Conservation (phyloP, 805 yeast genomes). For the Candida ponderosae region DNA sequence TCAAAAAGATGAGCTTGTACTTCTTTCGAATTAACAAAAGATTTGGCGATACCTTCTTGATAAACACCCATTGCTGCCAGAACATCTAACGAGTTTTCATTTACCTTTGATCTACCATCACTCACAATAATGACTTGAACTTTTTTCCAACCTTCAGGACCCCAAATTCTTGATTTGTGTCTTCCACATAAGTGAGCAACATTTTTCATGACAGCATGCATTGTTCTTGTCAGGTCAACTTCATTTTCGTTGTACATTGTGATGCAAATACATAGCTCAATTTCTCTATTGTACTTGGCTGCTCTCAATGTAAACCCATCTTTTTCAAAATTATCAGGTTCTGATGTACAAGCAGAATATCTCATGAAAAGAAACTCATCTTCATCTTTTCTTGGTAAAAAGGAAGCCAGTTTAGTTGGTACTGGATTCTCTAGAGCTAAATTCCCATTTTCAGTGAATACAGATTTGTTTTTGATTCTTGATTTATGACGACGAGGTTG, state of each 20-base stretch:
- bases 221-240: conserved; percentile 78
- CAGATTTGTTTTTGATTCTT: conserved; percentile 55
- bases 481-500: conserved; percentile 62
- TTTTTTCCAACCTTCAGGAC: conserved; percentile 94
- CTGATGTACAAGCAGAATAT: conserved; percentile 93
- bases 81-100: conserved; percentile 77
- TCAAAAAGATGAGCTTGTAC: conserved; percentile 94
- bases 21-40: conserved; percentile 82
- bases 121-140: conserved; percentile 86
- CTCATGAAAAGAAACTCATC: conserved; percentile 96
- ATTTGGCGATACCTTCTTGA: conserved; percentile 96
- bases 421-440: conserved; percentile 90
- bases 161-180: conserved; percentile 83
- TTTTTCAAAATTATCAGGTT: conserved; percentile 75
- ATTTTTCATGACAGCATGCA: conserved; percentile 91
- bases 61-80: conserved; percentile 93
- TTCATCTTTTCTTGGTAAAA: conserved; percentile 78
- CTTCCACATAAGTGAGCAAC: conserved; percentile 82
- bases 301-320: conserved; percentile 85
- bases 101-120: conserved; percentile 89
- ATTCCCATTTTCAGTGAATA: conserved; percentile 70
- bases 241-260: conserved; percentile 98
- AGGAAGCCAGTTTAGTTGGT: conserved; percentile 80
- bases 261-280: conserved; percentile 84
- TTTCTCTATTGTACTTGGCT: conserved; percentile 80